phyloP scores from a whole-genome alignment of 2,329 filamentous ascomycete species.

The Trichophyton rubrum region DNA sequence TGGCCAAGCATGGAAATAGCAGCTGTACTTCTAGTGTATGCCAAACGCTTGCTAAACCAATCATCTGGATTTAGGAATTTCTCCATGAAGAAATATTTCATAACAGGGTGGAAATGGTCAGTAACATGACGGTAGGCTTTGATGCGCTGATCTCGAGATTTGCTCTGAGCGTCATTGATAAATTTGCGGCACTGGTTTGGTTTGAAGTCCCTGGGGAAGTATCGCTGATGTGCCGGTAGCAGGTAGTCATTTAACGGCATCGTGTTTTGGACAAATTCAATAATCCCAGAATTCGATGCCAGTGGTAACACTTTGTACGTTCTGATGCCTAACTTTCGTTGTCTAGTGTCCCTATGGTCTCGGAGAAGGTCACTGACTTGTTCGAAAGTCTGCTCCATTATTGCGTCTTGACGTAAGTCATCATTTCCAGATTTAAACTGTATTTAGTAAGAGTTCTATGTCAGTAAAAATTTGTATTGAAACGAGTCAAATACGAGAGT shows the following conservation, averaged over 20 bases:
- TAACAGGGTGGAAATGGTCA: constrained; percentile 76
- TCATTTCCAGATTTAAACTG: constrained; percentile 88
- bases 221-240: constrained; percentile 76
- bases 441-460: background rate
- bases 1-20: constrained; percentile 92
- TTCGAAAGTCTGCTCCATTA: constrained; percentile 98
- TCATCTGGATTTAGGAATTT: constrained; percentile 86
- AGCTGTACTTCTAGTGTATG: constrained; percentile 86
- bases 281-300: constrained; percentile 72
- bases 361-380: constrained; percentile 84
- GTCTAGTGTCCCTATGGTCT: constrained; percentile 72
- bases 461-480: constrained; percentile 8
- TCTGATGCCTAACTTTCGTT: constrained; percentile 76
- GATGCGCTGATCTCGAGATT: constrained; percentile 57
- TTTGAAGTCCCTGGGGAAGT: constrained; percentile 74
- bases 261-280: constrained; percentile 93
- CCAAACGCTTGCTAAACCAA: constrained; percentile 81
- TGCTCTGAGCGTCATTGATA: constrained; percentile 60
- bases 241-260: constrained; percentile 85
- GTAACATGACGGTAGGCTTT: constrained; percentile 65
- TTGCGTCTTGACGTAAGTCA: constrained; percentile 90
- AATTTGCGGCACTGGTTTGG: constrained; percentile 63
- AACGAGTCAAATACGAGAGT: background rate
- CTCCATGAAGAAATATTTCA: constrained; percentile 96
- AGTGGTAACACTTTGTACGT: constrained; percentile 96